A percentile compares a stretch with the other conserved stretches of the same genome.
Evolutionary conservation across 148 eudicot genomes (phyloP).

Genomic region (Rhododendron henanense): DNA sequence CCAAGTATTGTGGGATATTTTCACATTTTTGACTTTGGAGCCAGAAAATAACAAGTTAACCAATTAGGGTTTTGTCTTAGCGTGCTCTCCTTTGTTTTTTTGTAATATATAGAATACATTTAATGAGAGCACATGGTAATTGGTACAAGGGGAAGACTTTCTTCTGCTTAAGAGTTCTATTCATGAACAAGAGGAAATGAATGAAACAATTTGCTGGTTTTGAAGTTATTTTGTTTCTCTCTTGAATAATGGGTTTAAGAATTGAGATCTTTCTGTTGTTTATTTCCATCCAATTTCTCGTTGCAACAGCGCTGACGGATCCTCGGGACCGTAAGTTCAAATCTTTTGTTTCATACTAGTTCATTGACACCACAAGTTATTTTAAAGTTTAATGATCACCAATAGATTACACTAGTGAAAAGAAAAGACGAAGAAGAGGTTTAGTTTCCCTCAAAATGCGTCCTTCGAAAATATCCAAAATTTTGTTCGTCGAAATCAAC

Average conservation of each 20-base stretch:
- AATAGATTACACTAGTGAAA: neutral
- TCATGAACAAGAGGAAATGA: neutral
- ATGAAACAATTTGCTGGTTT: neutral
- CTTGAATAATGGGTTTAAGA: conserved; percentile 23
- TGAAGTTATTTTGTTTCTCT: neutral
- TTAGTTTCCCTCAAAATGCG: neutral
- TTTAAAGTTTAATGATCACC: neutral
- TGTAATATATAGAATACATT: neutral
- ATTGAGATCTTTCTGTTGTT: conserved; percentile 1
- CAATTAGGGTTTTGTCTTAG: neutral
- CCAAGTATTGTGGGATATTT: neutral
- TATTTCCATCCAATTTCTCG: conserved; percentile 22
- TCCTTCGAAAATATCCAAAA: neutral
- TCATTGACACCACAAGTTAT: neutral
- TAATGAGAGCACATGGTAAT: neutral
- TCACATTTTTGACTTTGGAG: neutral
- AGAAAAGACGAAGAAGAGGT: too few relatives aligned
- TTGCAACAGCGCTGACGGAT: conserved; percentile 27
- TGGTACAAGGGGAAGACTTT: neutral
- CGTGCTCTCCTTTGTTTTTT: neutral
- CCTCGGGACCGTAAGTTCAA: conserved; percentile 48
- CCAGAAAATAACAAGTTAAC: neutral
- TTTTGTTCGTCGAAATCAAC: neutral
- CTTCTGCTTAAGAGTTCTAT: neutral
- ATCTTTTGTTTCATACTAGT: neutral